Evolutionary conservation across 2,329 filamentous ascomycete genomes (phyloP).

Genomic region (Curvularia lunata): DNA sequence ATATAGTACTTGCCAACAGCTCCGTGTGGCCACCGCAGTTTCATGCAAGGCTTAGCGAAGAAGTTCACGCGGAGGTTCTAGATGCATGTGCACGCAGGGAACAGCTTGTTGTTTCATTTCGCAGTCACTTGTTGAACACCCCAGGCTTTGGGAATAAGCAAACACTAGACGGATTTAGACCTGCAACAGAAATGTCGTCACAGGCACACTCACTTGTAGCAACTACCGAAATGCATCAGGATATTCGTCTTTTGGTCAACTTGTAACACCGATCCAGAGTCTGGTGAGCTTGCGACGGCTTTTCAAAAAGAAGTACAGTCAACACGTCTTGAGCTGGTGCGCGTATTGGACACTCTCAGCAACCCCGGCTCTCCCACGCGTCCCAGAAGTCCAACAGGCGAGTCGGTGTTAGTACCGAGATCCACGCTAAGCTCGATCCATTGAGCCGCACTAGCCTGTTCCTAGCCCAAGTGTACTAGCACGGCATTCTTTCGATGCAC

Average conservation of each 20-base stretch:
- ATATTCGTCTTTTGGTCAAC: neutral
- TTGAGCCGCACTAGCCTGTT: constrained; percentile 12
- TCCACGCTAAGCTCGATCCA: constrained; percentile 3
- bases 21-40: neutral
- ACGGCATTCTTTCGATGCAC: neutral
- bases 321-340: neutral
- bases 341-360: constrained; percentile 2
- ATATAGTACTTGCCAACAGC: neutral
- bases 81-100: neutral
- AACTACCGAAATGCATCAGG: neutral
- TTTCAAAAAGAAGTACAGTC: neutral
- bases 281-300: neutral
- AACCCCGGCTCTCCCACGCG: constrained; percentile 15
- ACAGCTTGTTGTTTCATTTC: neutral
- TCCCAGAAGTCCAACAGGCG: constrained; percentile 5
- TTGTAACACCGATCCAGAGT: neutral
- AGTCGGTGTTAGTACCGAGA: constrained; percentile 10
- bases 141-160: neutral
- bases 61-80: neutral
- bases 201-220: neutral
- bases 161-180: neutral
- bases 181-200: neutral
- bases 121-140: neutral
- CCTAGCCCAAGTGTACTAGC: constrained; percentile 5
- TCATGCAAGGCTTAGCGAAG: neutral